Evolutionary conservation across 1,284 basidiomycete genomes (phyloP), one percentile per base, ranked within the genome.

Genomic region (Earliella scabrosa): DNA sequence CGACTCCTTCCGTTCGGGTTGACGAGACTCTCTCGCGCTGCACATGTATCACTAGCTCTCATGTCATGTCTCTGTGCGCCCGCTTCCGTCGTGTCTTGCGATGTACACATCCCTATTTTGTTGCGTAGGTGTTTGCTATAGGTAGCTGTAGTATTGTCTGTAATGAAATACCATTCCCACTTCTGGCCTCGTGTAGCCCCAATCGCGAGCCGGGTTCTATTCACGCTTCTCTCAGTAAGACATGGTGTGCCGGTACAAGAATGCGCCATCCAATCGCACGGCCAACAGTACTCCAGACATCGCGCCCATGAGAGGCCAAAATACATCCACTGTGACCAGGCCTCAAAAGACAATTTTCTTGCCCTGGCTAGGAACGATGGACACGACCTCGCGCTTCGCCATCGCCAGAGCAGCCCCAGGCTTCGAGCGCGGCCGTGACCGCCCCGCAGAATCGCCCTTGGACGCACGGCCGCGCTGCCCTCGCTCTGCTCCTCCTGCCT

Each of bases 331-430:
- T 27, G 21, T 49, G n/a, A n/a, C n/a, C 32, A 47, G 18, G 34
- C 13, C 45, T 50, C 68, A 71, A 69, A 98, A 98, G 26, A 83
- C 86, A 55, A 91, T 90, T 76, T 95, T 97, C 71, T 86, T 85
- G n/a, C 93, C 93, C 65, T 84, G 78, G 60, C 81, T 78, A 27
- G 89, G 87, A 6, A 97, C 81, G 66, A 98, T 97, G 1, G 88
- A 92, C 18, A 86, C 87, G 56, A 87, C 90, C 72, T 93, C 92
- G 51, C 96, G 83, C 70, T 90, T 89, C 18, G 97, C 96, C 56
- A 85, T 82, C 0, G 95, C 95, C 21, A 98, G 81, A 4, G 94
- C 95, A 4, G 95, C 96, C 52, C 96, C 96, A 23, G 96, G 95
- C 70, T 84, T 89, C 7, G 88, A 81, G 51, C 95, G 82, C 53